A percentile compares a stretch with the other conserved stretches of the same genome.
Conservation (phyloP, 805 yeast genomes). For the Blastobotrys parvus region DNA sequence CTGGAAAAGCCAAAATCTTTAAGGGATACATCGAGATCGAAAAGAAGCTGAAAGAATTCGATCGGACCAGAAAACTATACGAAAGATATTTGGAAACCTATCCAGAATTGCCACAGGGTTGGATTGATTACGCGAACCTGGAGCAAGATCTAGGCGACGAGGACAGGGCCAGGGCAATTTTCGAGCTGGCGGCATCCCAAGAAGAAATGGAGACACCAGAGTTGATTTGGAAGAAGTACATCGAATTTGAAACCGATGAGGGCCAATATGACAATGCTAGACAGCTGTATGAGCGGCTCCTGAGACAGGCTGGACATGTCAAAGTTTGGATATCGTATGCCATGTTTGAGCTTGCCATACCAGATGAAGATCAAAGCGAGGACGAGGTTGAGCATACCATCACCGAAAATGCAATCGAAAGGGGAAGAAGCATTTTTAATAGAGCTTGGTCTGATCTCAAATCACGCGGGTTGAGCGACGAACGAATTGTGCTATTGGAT, state of each 20-base stretch:
- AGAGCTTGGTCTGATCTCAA: slow-evolving; percentile 43
- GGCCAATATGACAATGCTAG: slow-evolving; percentile 52
- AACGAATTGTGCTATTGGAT: slow-evolving; percentile 47
- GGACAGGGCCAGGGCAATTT: slow-evolving; percentile 59
- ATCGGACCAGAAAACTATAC: slow-evolving; percentile 65
- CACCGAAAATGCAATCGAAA: slow-evolving; percentile 42
- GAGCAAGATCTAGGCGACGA: slow-evolving; percentile 62
- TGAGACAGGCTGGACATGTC: slow-evolving; percentile 30
- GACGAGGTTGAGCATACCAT: slow-evolving; percentile 40
- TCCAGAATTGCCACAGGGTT: slow-evolving; percentile 35
- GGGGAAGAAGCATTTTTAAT: slow-evolving; percentile 50
- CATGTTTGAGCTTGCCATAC: slow-evolving; percentile 56
- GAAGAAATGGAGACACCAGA: slow-evolving; percentile 23
- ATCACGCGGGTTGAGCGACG: slow-evolving; percentile 28
- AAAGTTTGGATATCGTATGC: slow-evolving; percentile 60
- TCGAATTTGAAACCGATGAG: slow-evolving; percentile 56
- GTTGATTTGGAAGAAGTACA: slow-evolving; percentile 33
- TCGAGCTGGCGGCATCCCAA: slow-evolving; percentile 39
- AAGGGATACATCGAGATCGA: slow-evolving; percentile 63
- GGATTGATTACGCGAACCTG: slow-evolving; percentile 61
- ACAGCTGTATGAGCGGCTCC: slow-evolving; percentile 35
- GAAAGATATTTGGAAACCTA: slow-evolving; percentile 52
- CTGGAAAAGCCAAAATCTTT: slow-evolving; percentile 45
- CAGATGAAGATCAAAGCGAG: slow-evolving; percentile 29
- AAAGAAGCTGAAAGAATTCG: slow-evolving; percentile 62